phyloP scores from a whole-genome alignment of 2,329 filamentous ascomycete genomes.

The Aureobasidium mangrovei region DNA sequence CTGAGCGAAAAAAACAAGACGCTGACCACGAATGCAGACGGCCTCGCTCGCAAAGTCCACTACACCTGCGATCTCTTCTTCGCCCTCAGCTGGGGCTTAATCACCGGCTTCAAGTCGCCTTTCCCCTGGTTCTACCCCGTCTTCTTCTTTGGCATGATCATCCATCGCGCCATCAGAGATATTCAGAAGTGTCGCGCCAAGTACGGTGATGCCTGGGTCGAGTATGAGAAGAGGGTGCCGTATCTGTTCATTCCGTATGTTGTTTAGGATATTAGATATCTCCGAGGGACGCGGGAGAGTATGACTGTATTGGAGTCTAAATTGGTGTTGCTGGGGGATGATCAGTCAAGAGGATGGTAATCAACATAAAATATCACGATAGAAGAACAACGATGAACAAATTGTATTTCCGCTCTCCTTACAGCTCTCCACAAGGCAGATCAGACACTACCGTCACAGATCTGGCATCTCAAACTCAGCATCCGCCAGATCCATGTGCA shows the following conservation, averaged over 20 bases:
- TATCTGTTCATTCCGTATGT: conserved; percentile 5
- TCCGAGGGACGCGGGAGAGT: too few species aligned
- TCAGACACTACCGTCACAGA: too few species aligned
- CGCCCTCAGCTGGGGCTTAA: conserved; percentile 2
- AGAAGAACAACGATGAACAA: too few species aligned
- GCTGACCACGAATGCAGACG: background rate
- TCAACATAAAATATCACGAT: too few species aligned
- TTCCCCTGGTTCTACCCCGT: conserved; percentile 9
- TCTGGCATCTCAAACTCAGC: too few species aligned
- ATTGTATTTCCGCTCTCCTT: too few species aligned
- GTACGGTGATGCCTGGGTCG: conserved; percentile 7
- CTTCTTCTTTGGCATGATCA: conserved; percentile 9
- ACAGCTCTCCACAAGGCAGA: too few species aligned
- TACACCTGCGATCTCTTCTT: conserved; percentile 11
- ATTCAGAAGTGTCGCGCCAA: conserved; percentile 2
- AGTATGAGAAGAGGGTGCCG: conserved; percentile 8
- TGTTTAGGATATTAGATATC: background rate
- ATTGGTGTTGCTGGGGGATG: too few species aligned
- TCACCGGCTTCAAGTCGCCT: conserved; percentile 2
- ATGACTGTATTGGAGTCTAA: too few species aligned
- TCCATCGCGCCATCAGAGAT: conserved; percentile 9
- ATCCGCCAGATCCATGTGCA: too few species aligned
- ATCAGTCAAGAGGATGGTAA: too few species aligned
- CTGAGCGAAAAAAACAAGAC: too few species aligned
- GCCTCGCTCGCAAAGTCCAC: conserved; percentile 3